Base-by-base conservation (phyloP, 23 red algal species). In the Chondrus crispus region DNA sequence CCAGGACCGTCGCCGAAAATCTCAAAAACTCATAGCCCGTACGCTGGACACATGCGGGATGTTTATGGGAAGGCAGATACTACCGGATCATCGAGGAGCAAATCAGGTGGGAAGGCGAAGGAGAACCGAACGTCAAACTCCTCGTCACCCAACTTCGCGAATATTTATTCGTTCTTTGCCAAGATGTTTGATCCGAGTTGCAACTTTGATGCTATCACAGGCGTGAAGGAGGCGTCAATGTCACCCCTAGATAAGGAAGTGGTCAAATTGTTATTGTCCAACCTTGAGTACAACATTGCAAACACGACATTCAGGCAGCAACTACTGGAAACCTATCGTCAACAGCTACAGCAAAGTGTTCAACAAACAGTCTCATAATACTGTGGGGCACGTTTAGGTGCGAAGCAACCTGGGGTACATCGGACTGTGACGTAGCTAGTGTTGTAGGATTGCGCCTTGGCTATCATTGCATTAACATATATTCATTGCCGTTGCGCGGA, bases 161-260 rank as follows among this genome's bases (percentile, higher is more conserved):
- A 84, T 32, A 96, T 96, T 39, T 96, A 96, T 57, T 66, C 80
- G 1, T 91, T 96, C 62, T 96, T 96, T 81, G 88, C 94, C n/a
- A 91, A 85, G 35, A 82, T 96, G 46, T 96, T 96, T 92, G 94
- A 96, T 46, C 93, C 92, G 13, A 69, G 71, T 6, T 45, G 68
- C 24, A 72, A 85, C 35, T 81, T 81, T 52, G 92, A 94, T 44
- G 49, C 71, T 16, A 38, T 70, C 8, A 29, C 82, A 14, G 74
- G 35, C 24, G 60, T 94, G 13, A 50, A 62, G 42, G 92, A 81
- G 40, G 62, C 75, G 33, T 40, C 14, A 3, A 84, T 92, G 79
- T 66, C 75, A 19, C 74, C 88, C 10, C 46, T 95, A 77, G 93
- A 95, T 78, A 91, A 82, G 81, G 93, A 95, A 40, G 80, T 95